phyloP scores from a whole-genome alignment of 352 stramenopile genomes.

The Phytophthora idaei region DNA sequence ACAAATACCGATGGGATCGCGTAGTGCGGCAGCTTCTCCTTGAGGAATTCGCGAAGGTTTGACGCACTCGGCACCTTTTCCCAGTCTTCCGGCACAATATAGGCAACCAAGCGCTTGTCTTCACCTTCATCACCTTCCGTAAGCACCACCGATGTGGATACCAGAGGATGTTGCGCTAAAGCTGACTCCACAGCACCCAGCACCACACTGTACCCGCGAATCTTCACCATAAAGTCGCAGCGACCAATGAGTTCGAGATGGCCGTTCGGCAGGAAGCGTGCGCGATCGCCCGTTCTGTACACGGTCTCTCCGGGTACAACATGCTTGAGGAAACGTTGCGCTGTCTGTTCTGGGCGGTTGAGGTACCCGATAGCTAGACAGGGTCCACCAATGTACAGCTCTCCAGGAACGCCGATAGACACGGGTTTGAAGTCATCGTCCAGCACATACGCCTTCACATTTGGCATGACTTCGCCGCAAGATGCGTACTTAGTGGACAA shows the following conservation, averaged over 20 bases:
- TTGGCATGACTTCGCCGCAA: constrained; percentile 87
- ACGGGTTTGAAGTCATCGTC: constrained; percentile 74
- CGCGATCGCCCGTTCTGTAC: constrained; percentile 93
- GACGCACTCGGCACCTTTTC: constrained; percentile 66
- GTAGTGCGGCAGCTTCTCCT: constrained; percentile 82
- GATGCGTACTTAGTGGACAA: constrained; percentile 89
- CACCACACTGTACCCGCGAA: constrained; percentile 95
- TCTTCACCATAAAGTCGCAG: constrained; percentile 97
- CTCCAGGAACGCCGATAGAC: constrained; percentile 69
- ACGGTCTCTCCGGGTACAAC: constrained; percentile 74
- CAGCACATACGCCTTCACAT: constrained; percentile 78
- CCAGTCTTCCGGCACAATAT: constrained; percentile 87
- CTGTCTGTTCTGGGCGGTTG: constrained; percentile 77
- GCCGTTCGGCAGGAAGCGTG: constrained; percentile 89
- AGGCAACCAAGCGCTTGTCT: constrained; percentile 93
- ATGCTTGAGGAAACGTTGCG: constrained; percentile 78
- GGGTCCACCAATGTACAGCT: constrained; percentile 88
- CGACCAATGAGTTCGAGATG: constrained; percentile 93
- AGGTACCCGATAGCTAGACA: constrained; percentile 89
- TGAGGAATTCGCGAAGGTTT: constrained; percentile 71
- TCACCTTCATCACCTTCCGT: constrained; percentile 85
- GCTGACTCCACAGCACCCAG: constrained; percentile 91
- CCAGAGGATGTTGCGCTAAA: constrained; percentile 82
- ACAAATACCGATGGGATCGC: constrained; percentile 85
- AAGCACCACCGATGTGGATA: constrained; percentile 91